Evolutionary conservation across 768 basidiomycete genomes (phyloP), one percentile per base, ranked within the genome.

Genomic region (Russula virescens): DNA sequence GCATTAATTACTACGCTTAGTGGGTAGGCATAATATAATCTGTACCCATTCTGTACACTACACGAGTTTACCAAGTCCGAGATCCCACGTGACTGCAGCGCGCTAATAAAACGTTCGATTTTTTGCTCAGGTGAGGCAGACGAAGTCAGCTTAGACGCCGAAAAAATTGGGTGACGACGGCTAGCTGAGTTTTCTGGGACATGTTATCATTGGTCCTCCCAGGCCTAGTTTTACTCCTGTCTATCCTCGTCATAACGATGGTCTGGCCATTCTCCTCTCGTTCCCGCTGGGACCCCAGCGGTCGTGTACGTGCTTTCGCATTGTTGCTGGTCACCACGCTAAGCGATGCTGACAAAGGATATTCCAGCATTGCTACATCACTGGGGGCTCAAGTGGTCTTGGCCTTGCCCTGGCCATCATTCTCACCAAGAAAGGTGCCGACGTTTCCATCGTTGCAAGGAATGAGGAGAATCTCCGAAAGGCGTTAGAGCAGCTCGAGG

Each of bases 391-490:
- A 46, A 78, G 85, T 16, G 94, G 94, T 0, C 82, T 94, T 0
- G 94, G 94, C 1, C 79, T 92, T 2, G 81, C 84, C 0, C 75
- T 95, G 9, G 88, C 92, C 1, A 77, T 80, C 31, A 75, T 87
- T 18, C 78, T 96, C 2, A 81, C 82, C 16, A 75, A 77, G 63
- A 78, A 77, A 62, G 94, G 94, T 0, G 91, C 93, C 0, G 80
- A 91, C 65, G 86, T 95, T 3, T 91, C 89, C 8, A 91, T 95
- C 62, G 87, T 95, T 11, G 93, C 92, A 8, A 80, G 92, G 14
- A 84, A 87, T 55, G 79, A 87, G 68, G 77, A 76, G 49, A 84
- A 81, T 62, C 74, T 94, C 13, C 79, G 83, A 57, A 75, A 73
- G 18, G 89, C 91, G 0, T 69, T 89, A 25, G 75, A 73, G 35